A percentile compares a stretch with the other conserved stretches of the same genome.
phyloP scores from a whole-genome alignment of 1,284 basidiomycete species.

The Fomitopsis pinicola region DNA sequence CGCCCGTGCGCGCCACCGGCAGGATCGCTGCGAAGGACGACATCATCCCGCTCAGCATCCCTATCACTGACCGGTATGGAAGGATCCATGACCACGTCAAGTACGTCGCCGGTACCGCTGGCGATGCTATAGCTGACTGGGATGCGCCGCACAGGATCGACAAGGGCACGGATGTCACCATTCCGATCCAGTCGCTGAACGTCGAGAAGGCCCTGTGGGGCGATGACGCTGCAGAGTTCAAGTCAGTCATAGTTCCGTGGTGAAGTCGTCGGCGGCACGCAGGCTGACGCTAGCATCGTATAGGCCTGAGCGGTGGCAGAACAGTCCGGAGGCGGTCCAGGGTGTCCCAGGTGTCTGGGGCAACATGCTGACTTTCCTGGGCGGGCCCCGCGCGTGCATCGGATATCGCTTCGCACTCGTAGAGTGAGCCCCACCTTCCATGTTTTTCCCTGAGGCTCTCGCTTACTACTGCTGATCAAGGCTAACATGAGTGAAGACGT shows the following conservation, averaged over 20 bases:
- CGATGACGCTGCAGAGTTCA: background rate
- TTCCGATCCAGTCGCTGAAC: slow-evolving; percentile 35
- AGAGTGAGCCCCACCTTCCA: slow-evolving; percentile 54
- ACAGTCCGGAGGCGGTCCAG: slow-evolving; percentile 25
- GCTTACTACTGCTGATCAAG: slow-evolving; percentile 34
- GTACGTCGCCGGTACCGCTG: background rate
- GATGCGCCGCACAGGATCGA: slow-evolving; percentile 24
- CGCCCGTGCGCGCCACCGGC: slow-evolving; percentile 46
- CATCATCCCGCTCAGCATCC: slow-evolving; percentile 27
- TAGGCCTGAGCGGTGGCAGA: slow-evolving; percentile 27
- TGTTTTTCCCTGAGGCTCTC: too few relatives aligned
- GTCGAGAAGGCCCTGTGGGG: slow-evolving; percentile 7
- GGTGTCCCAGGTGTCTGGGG: slow-evolving; percentile 56
- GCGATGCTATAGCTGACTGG: too few relatives aligned
- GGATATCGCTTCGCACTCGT: slow-evolving; percentile 68
- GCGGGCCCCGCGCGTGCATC: slow-evolving; percentile 59
- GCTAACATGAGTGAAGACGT: slow-evolving; percentile 46
- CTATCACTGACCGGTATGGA: slow-evolving; percentile 20
- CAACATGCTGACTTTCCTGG: slow-evolving; percentile 56
- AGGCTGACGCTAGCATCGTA: slow-evolving; percentile 17
- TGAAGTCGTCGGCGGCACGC: too few relatives aligned
- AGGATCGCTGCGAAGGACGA: slow-evolving; percentile 52
- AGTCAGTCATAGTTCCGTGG: too few relatives aligned
- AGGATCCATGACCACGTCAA: slow-evolving; percentile 25
- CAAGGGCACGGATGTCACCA: slow-evolving; percentile 43